Conservation (phyloP, 129 eudicot species). For the Ambrosia artemisiifolia region DNA sequence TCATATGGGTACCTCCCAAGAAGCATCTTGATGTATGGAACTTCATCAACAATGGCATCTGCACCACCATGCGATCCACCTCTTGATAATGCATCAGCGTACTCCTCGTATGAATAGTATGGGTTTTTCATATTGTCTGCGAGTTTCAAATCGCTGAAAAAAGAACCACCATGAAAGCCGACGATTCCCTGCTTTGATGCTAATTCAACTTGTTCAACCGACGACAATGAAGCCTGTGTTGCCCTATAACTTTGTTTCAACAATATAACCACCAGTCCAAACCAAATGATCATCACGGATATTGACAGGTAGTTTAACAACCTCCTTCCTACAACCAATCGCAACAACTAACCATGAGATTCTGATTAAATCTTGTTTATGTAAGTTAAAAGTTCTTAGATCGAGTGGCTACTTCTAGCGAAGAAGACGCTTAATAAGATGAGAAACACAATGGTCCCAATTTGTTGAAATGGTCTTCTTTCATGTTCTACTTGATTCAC, state of each 20-base stretch:
- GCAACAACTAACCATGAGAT: background rate
- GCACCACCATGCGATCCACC: conserved; percentile 29
- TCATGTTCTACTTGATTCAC: conserved; percentile 21
- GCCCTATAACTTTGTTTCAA: conserved; percentile 38
- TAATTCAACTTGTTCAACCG: conserved; percentile 31
- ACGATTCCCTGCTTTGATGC: conserved; percentile 5
- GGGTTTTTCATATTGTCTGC: background rate
- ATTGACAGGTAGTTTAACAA: conserved; percentile 19
- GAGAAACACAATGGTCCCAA: conserved; percentile 19
- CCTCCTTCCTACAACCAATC: conserved; percentile 12
- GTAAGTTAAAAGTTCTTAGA: background rate
- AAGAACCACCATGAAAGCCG: conserved; percentile 36
- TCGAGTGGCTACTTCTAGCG: conserved; percentile 34
- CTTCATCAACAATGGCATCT: conserved; percentile 21
- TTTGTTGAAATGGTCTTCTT: conserved; percentile 14
- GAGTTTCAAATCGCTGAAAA: conserved; percentile 12
- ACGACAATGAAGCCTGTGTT: conserved; percentile 27
- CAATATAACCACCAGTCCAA: conserved; percentile 26
- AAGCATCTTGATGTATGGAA: conserved; percentile 24
- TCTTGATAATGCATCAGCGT: conserved; percentile 29
- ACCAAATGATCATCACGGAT: conserved; percentile 33
- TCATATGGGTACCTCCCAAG: conserved; percentile 10
- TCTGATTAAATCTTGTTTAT: background rate
- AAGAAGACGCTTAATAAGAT: conserved; percentile 29
- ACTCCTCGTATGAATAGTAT: conserved; percentile 9